Percentiles rank a stretch among this genome's conserved stretches.
Conservation (phyloP, 139 green algal species). For the Chlorella sp. region DNA sequence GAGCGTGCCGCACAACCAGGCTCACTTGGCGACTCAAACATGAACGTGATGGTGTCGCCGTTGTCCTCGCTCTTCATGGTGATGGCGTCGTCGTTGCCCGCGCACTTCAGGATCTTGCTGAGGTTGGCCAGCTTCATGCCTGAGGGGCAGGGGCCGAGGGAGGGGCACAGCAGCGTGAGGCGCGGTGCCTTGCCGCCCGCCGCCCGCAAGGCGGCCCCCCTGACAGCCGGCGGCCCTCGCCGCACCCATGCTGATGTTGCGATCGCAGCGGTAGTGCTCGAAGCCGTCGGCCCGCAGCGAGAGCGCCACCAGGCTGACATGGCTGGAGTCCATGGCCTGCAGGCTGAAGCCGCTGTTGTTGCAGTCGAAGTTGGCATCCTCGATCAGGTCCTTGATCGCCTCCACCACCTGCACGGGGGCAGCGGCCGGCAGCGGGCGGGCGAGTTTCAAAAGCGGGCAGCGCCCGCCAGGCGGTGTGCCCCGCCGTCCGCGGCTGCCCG, state of each 20-base stretch:
- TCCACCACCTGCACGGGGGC: slow-evolving; percentile 84
- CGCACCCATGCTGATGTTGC: slow-evolving; percentile 85
- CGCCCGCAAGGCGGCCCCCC: too few species aligned
- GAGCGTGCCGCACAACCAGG: too few species aligned
- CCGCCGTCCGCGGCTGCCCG: too few species aligned
- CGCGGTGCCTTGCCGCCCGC: too few species aligned
- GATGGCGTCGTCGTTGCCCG: slow-evolving; percentile 95
- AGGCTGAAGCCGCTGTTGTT: slow-evolving; percentile 84
- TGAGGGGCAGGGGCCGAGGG: slow-evolving; percentile 1
- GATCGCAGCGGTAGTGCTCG: slow-evolving; percentile 98
- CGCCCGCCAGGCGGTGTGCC: too few species aligned
- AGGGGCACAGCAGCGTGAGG: not conserved
- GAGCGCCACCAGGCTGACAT: slow-evolving; percentile 95
- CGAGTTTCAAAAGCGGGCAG: not conserved
- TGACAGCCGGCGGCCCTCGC: too few species aligned
- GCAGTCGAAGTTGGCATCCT: slow-evolving; percentile 98
- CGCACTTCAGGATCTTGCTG: slow-evolving; percentile 98
- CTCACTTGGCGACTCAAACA: slow-evolving; percentile 91
- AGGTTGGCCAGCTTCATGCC: slow-evolving; percentile 96
- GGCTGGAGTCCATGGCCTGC: slow-evolving; percentile 98
- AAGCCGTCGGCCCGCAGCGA: slow-evolving; percentile 92
- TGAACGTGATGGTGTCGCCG: slow-evolving; percentile 93
- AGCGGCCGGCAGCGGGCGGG: not conserved
- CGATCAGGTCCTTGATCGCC: slow-evolving; percentile 97
- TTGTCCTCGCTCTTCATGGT: slow-evolving; percentile 97